phyloP scores from a whole-genome alignment of 2,329 filamentous ascomycete species.

The Tolypocladium guangdongense region DNA sequence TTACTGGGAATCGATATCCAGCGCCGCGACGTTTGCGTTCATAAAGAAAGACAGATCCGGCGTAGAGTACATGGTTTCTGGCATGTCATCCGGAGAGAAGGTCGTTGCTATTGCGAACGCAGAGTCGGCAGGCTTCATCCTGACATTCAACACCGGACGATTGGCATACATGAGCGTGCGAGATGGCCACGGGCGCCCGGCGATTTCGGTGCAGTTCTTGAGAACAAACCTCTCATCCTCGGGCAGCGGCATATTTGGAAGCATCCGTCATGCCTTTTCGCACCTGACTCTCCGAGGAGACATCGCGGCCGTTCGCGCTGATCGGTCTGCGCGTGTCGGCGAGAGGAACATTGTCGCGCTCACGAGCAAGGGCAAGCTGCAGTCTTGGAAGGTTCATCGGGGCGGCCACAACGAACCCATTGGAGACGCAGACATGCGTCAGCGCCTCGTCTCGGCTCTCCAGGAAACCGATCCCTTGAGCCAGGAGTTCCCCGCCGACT shows the following conservation, averaged over 20 bases:
- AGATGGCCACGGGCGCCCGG: conserved; percentile 77
- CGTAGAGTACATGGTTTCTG: conserved; percentile 62
- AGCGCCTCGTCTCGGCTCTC: conserved; percentile 51
- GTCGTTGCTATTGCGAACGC: conserved; percentile 70
- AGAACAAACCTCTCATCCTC: conserved; percentile 46
- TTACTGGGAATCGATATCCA: conserved; percentile 94
- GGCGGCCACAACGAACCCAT: conserved; percentile 71
- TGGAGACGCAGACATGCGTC: conserved; percentile 59
- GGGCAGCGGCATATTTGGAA: conserved; percentile 64
- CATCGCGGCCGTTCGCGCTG: conserved; percentile 69
- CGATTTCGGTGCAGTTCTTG: conserved; percentile 68
- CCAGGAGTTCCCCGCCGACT: conserved; percentile 39
- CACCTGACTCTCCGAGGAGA: conserved; percentile 62
- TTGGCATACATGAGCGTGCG: conserved; percentile 78
- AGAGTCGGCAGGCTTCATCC: conserved; percentile 75
- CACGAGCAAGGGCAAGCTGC: conserved; percentile 65
- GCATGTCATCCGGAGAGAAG: conserved; percentile 68
- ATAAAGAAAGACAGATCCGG: conserved; percentile 74
- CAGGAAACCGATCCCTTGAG: conserved; percentile 40
- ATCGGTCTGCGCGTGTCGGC: conserved; percentile 59
- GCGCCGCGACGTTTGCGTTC: conserved; percentile 71
- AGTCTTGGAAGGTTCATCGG: conserved; percentile 82
- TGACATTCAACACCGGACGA: conserved; percentile 76
- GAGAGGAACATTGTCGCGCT: conserved; percentile 77
- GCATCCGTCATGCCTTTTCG: conserved; percentile 65